Evolutionary conservation across 345 rosid genomes (phyloP).

Genomic region (Acer saccharum): DNA sequence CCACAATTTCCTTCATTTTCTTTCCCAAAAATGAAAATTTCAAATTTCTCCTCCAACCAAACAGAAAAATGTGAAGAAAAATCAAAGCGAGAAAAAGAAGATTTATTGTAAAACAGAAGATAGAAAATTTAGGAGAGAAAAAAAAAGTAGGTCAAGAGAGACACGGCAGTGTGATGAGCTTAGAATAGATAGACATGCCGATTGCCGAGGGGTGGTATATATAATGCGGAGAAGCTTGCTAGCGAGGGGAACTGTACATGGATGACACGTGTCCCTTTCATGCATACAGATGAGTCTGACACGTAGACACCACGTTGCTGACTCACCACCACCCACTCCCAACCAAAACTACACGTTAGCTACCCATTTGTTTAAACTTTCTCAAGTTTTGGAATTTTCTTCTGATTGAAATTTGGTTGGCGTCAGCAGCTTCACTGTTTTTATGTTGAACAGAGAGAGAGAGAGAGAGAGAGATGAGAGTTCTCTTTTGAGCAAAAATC

Average conservation of each 20-base stretch:
- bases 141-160: neutral
- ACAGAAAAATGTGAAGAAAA: too few relatives aligned
- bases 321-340: neutral
- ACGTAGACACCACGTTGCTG: conserved; percentile 21
- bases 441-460: too few relatives aligned
- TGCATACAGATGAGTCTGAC: neutral
- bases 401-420: neutral
- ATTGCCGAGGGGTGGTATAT: neutral
- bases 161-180: neutral
- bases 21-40: too few relatives aligned
- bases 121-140: neutral
- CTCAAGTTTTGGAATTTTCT: neutral
- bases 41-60: too few relatives aligned
- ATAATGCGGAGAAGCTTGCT: neutral
- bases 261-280: conserved; percentile 11
- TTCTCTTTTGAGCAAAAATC: neutral
- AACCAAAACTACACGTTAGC: neutral
- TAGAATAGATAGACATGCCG: neutral
- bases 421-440: neutral
- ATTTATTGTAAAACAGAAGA: too few relatives aligned
- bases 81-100: neutral
- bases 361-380: neutral
- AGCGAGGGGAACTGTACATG: neutral
- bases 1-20: conserved; percentile 44
- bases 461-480: too few relatives aligned